Percentiles rank a stretch among this genome's conserved stretches.
These are phyloP conservation scores for Blastomyces parvus DNA, from an alignment of 2,329 filamentous ascomycete species.

Conservation along the genomic window DNA sequence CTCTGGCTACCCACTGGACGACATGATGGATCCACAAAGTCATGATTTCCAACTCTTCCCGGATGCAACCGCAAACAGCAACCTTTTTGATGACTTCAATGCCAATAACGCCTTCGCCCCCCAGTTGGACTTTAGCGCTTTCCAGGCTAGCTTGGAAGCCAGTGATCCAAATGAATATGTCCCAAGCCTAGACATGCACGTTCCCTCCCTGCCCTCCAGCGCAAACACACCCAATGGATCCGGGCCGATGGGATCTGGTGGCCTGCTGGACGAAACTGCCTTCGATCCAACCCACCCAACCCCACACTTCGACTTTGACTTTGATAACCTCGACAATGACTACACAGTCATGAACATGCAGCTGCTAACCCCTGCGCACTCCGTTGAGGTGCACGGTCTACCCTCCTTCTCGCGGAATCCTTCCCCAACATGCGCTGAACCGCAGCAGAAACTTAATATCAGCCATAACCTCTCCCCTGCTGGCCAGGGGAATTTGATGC, in stretches of 20 bases:
- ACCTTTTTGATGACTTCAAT: conserved; percentile 18
- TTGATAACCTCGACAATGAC: conserved; percentile 18
- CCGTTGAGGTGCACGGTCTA: conserved; percentile 14
- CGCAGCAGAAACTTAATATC: conserved; percentile 10
- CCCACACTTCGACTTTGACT: conserved; percentile 17
- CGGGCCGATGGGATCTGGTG: conserved; percentile 18
- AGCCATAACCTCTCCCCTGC: conserved; percentile 19
- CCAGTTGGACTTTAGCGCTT: conserved; percentile 22
- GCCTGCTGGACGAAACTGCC: conserved; percentile 19
- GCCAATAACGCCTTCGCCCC: conserved; percentile 13
- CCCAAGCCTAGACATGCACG: conserved; percentile 20
- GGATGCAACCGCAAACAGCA: conserved; percentile 15
- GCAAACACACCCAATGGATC: conserved; percentile 13
- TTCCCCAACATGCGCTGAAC: conserved; percentile 12
- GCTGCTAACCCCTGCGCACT: conserved; percentile 17
- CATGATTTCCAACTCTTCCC: conserved; percentile 23
- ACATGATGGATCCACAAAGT: conserved; percentile 4
- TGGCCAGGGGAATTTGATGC: conserved; percentile 23
- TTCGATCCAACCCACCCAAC: conserved; percentile 6
- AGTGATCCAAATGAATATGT: conserved; percentile 24
- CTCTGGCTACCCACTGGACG: conserved; percentile 3
- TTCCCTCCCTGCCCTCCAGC: conserved; percentile 20
- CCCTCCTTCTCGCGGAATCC: conserved; percentile 17
- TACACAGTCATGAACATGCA: conserved; percentile 22
- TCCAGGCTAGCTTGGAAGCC: conserved; percentile 23